A percentile compares a stretch with the other conserved stretches of the same genome.
These are phyloP conservation scores for Trichoderma oligosporum DNA, from an alignment of 2,329 filamentous ascomycete genomes.

Conservation along the genomic window DNA sequence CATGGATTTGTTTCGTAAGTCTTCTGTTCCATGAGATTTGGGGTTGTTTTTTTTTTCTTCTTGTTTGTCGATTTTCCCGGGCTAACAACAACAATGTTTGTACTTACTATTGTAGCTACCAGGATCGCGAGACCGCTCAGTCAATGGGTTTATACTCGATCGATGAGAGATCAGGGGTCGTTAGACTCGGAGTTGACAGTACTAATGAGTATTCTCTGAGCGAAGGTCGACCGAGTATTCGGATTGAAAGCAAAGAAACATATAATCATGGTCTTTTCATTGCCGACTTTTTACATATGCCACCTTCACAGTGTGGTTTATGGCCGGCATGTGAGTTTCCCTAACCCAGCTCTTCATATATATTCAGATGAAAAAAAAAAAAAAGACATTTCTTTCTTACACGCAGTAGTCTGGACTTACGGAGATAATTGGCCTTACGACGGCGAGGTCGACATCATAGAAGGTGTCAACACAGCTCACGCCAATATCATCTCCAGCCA, in stretches of 20 bases:
- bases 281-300: conserved; percentile 70
- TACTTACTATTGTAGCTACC: conserved; percentile 38
- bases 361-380: no score
- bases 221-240: conserved; percentile 56
- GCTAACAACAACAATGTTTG: not conserved
- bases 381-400: not conserved
- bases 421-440: conserved; percentile 56
- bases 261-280: conserved; percentile 68
- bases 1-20: conserved; percentile 65
- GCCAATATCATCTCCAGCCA: conserved; percentile 61
- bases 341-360: no score
- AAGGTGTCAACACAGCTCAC: conserved; percentile 61
- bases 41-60: not conserved
- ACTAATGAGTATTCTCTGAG: conserved; percentile 34
- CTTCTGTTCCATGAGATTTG: no score
- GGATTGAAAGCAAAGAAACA: conserved; percentile 60
- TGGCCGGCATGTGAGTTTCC: conserved; percentile 68
- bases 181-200: conserved; percentile 46
- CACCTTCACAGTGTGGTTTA: conserved; percentile 63
- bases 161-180: conserved; percentile 39
- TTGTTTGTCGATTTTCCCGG: no score
- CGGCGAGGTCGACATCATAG: conserved; percentile 68
- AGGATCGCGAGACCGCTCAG: conserved; percentile 40
- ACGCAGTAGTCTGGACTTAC: conserved; percentile 48
- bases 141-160: conserved; percentile 41